Evolutionary conservation across 352 stramenopile genomes (phyloP), one percentile per base, ranked within the genome.

Genomic region (Phytophthora syringae): DNA sequence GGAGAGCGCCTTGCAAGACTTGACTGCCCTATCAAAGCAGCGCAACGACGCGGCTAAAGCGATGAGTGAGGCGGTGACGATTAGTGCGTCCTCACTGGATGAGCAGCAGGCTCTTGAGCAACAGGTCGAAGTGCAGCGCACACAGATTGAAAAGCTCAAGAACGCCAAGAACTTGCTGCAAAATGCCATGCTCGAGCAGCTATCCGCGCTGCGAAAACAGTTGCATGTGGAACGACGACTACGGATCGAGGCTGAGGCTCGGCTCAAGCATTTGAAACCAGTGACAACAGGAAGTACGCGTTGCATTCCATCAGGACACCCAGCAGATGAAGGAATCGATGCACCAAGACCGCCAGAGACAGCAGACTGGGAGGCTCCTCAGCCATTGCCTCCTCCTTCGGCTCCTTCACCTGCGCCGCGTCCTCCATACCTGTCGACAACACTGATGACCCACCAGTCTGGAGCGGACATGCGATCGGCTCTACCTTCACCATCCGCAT

Each of bases 1-100:
- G 84, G 86, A 91, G 39, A 74, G 76, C 7, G 73, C 84, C 9
- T 59, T 93, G n/a, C 70, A 75, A 0, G 87, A 95, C 36, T 49
- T 95, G 1, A 72, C 86, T 24, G 71, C 60, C 1, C 58, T 95
- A 15, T 92, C 86, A 1, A 73, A 74, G 13, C 84, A 95, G 48
- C 82, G 87, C 25, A 94, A 95, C 39, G 85, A 95, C 22, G 87
- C 82, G 0, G 80, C 86, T 0, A 84, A 84, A 16, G 85, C 87
- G 0, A 94, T 95, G 87, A 93, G 92, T 50, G 87, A 94, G 49
- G 87, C 87, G 20, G 84, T 95, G 34, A 89, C 80, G 7, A 92
- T 94, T 59, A 93, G 84, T 45, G 87, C 85, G 15, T 91, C 80
- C 7, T 90, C 87, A 0, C 60, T 95, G 0, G 85, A 95, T 27